Evolutionary conservation across 371 early-diverging fungal genomes (phyloP), one percentile per base, ranked within the genome.

Genomic region (Mortierella sp.): DNA sequence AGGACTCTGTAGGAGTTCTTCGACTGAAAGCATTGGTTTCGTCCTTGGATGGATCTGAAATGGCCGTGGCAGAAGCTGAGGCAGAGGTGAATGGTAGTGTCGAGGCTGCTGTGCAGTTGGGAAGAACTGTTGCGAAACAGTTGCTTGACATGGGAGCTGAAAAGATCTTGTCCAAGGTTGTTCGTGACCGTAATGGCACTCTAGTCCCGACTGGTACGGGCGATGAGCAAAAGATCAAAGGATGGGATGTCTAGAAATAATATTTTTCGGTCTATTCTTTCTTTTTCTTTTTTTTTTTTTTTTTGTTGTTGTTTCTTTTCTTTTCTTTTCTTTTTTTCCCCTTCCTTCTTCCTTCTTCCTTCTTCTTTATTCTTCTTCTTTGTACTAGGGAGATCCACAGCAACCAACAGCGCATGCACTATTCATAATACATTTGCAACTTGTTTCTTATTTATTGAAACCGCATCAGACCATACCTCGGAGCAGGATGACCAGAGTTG

Each of bases 11-110:
- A 11, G 68, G 80, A 9, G 62, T 63, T 26, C 83, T 94, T 51
- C 72, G 47, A 47, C 72, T 95, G 60, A 81, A 75, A 46, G 94
- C 90, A 2, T 59, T 91, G 29, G 95, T 95, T 4, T 85, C 89
- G 12, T 87, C 88, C 51, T 70, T 94, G 25, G 95, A 94, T 77
- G 96, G 91, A 28, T 57, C 79, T 19, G 71, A 89, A 23, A 83
- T 86, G 14, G 84, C 89, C 3, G 83, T 88, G 69, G 81, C 85
- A 15, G 81, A 87, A 37, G 83, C 81, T 7, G 60, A 68, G 21
- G 80, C 84, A 11, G 68, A 70, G 6, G 72, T 88, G 37, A 80
- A 81, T 45, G 81, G 64, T 28, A 77, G 60, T 44, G 81, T 70
- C 11, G 83, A 87, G 15, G 59, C 77, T 29, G 67, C 83, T 72